Evolutionary conservation across 139 green algal genomes (phyloP), one percentile per base, ranked within the genome.

Genomic region (Chlamydomonas sp.): DNA sequence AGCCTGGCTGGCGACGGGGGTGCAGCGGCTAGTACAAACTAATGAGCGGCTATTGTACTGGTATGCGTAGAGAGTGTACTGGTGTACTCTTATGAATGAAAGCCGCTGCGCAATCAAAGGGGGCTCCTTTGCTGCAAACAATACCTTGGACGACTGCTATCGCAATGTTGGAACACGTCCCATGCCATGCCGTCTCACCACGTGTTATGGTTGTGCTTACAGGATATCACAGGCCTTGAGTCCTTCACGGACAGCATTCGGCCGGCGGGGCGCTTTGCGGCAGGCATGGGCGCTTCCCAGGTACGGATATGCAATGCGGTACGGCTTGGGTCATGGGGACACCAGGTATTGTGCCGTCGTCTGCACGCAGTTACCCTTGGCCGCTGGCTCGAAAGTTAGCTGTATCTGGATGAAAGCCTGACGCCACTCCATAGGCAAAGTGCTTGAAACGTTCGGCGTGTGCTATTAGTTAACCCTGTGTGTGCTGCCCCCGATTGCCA

Each of bases 191-290:
- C 10, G 14, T 73, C 3, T 15, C 8, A 5, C 8, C 67, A 73
- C 14, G 9, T 15, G 20, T 17, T 4, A 12, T 12, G 8, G 8
- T 4, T 18, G 14, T 12, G 8, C 14, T 15, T 49, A 31, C 81
- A 86, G 81, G 81, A 86, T 15, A 57, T 86, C 2, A 67, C 83
- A 15, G 63, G 59, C 63, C 3, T 74, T 16, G 72, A 87, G 31
- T 75, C 62, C 2, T 87, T 78, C 68, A 78, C 62, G 4, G 83
- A 87, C 0, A 87, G 31, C 74, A 58, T 74, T 4, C 62, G 62
- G 0, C 83, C 73, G 0, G 49, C 61, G 0, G 5, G 83, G 0
- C 68, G 72, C 62, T 49, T 49, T 49, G 31, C 31, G 31, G 31
- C 31, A 49, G 31, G 31, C 31, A 49, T 49, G 31, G 31, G 31